Conservation (phyloP, 2,329 filamentous ascomycete species). For the Fusarium dimerum region DNA sequence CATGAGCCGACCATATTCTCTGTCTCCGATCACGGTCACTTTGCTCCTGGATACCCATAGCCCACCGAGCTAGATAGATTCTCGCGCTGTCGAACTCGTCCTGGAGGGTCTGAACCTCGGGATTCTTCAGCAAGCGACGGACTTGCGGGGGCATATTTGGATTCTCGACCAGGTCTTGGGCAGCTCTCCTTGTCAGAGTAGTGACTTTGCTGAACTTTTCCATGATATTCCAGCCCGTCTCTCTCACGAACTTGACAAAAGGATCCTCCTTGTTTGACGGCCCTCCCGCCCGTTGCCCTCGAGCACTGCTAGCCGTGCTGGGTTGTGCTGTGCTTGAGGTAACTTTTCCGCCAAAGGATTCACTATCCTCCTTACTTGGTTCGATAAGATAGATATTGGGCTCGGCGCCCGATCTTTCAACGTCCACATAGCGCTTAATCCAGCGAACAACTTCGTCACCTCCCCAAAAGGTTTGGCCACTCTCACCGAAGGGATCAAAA, state of each 20-base stretch:
- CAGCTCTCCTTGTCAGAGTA: constrained; percentile 89
- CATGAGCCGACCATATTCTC: constrained; percentile 88
- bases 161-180: constrained; percentile 89
- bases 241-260: constrained; percentile 89
- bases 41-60: constrained; percentile 98
- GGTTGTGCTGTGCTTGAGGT: constrained; percentile 38
- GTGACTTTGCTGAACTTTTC: constrained; percentile 98
- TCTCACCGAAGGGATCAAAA: constrained; percentile 87
- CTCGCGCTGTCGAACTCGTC: constrained; percentile 97
- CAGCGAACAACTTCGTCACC: constrained; percentile 93
- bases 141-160: constrained; percentile 89
- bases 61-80: constrained; percentile 93
- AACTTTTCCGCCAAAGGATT: constrained; percentile 72
- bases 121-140: constrained; percentile 79
- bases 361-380: constrained; percentile 79
- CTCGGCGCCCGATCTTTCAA: constrained; percentile 84
- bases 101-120: constrained; percentile 91
- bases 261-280: constrained; percentile 71
- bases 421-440: constrained; percentile 78
- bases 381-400: constrained; percentile 91
- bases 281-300: constrained; percentile 33
- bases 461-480: constrained; percentile 92
- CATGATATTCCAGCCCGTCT: constrained; percentile 93
- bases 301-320: constrained; percentile 36
- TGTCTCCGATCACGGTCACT: constrained; percentile 84